A percentile compares a stretch with the other conserved stretches of the same genome.
phyloP scores from a whole-genome alignment of 352 stramenopile genomes.

The Phytophthora kernoviae region DNA sequence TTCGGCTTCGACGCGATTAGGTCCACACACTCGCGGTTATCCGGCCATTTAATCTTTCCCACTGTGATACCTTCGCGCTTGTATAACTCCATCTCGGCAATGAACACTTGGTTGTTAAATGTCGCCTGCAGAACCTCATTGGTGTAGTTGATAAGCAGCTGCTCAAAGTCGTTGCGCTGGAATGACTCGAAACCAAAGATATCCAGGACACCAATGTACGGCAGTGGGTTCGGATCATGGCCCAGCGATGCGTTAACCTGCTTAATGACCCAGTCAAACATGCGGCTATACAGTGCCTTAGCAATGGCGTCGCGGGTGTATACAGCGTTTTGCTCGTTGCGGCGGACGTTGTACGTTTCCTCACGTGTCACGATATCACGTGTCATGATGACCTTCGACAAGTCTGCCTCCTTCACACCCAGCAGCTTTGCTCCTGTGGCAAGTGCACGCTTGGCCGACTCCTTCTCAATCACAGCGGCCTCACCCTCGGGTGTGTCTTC shows the following conservation, averaged over 20 bases:
- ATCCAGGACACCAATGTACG: slow-evolving; percentile 92
- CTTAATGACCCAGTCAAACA: slow-evolving; percentile 94
- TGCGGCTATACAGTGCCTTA: slow-evolving; percentile 92
- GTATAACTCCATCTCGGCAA: slow-evolving; percentile 90
- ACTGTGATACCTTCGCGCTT: slow-evolving; percentile 91
- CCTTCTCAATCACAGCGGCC: slow-evolving; percentile 75
- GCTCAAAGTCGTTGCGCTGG: slow-evolving; percentile 91
- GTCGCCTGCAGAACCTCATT: slow-evolving; percentile 88
- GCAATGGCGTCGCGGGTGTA: slow-evolving; percentile 93
- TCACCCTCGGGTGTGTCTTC: slow-evolving; percentile 85
- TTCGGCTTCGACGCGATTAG: slow-evolving; percentile 85
- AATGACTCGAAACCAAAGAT: slow-evolving; percentile 94
- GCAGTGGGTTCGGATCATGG: slow-evolving; percentile 75
- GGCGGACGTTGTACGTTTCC: slow-evolving; percentile 83
- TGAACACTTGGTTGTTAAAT: slow-evolving; percentile 92
- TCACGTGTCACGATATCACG: slow-evolving; percentile 87
- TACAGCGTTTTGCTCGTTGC: slow-evolving; percentile 78
- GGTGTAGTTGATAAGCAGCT: slow-evolving; percentile 92
- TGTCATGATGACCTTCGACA: slow-evolving; percentile 86
- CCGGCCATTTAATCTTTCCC: slow-evolving; percentile 89
- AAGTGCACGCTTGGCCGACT: slow-evolving; percentile 66
- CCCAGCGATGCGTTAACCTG: slow-evolving; percentile 91
- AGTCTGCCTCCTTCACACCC: slow-evolving; percentile 61
- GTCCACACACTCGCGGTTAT: slow-evolving; percentile 92
- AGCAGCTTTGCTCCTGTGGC: slow-evolving; percentile 61